Base-by-base conservation (phyloP, 768 basidiomycete genomes). In the Agaricus subrufescens region DNA sequence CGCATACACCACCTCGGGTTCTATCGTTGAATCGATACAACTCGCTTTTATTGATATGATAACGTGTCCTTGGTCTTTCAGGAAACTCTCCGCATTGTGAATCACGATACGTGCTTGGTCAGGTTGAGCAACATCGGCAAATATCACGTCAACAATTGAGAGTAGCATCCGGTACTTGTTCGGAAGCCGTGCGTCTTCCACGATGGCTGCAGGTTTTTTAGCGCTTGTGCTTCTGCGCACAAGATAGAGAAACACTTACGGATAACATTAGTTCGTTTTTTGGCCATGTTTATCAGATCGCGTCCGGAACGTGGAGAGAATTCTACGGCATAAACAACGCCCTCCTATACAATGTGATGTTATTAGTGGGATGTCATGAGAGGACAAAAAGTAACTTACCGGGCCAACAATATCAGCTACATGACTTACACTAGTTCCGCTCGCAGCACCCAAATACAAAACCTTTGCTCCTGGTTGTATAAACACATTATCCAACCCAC, bases 11-110 rank as follows among this genome's bases (percentile, higher is more conserved):
- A 85, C 86, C 60, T 93, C 91, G 9, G 97, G 85, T 2, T 92
- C 84, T 3, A 82, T 82, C n/a, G 95, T 98, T 43, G 94, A 98
- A 72, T 99, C 97, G 70, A 99, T 89, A 78, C 97, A 99, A 65
- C 90, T 94, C 30, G 97, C 97, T 78, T 99, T 99, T 82, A 99
- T 97, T 53, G 96, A 98, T 61, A 99, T 94, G 64, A 99, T 86
- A 63, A 83, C 78, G 65, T 97, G 92, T 2, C 97, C 97, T 30
- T 82, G 84, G 70, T 95, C 88, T 72, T 96, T 98, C 53, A 99
- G 81, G 87, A 99, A 99, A 70, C 87, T 86, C 63, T 97, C 86
- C 0, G 96, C 92, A 71, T 99, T 98, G 71, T 86, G 82, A 40
- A 83, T 80, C 60, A 98, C 92, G 66, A 98, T 98, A 77, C 95